These are phyloP conservation scores for Curvularia hawaiiensis DNA, from an alignment of 2,329 filamentous ascomycete species.

Conservation along the genomic window DNA sequence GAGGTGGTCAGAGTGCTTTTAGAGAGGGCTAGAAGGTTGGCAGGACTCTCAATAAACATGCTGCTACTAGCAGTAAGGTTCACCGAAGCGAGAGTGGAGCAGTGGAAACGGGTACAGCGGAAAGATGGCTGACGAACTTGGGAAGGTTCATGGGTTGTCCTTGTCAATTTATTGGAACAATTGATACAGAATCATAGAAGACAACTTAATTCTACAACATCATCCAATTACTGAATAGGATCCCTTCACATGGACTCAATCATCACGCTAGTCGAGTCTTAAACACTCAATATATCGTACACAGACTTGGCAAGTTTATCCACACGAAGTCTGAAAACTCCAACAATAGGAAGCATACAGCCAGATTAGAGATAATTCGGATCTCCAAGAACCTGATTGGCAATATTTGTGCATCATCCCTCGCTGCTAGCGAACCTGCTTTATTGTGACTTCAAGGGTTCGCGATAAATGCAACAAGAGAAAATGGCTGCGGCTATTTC, in stretches of 20 bases:
- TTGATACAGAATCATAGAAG: neutral
- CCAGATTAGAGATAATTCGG: neutral
- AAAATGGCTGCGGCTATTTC: neutral
- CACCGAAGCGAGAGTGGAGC: constrained; percentile 50
- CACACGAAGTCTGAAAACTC: too few relatives aligned
- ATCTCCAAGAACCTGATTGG: neutral
- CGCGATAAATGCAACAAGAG: neutral
- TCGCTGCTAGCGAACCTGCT: neutral
- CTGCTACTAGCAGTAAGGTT: constrained; percentile 58
- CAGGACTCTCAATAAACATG: constrained; percentile 56
- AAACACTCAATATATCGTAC: too few relatives aligned
- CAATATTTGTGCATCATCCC: neutral
- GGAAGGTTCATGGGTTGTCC: neutral
- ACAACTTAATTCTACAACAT: neutral
- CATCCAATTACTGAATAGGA: neutral
- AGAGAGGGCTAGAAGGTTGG: constrained; percentile 55
- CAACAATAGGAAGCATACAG: neutral
- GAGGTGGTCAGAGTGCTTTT: constrained; percentile 56
- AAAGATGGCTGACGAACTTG: neutral
- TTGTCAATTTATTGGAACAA: neutral
- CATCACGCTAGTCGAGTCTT: too few relatives aligned
- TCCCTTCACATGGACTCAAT: neutral
- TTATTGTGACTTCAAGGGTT: neutral
- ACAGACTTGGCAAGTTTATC: too few relatives aligned
- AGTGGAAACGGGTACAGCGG: constrained; percentile 29